A percentile compares a stretch with the other conserved stretches of the same genome.
Evolutionary conservation across 805 yeast species (phyloP).

Genomic region (Clavispora phyllophila): DNA sequence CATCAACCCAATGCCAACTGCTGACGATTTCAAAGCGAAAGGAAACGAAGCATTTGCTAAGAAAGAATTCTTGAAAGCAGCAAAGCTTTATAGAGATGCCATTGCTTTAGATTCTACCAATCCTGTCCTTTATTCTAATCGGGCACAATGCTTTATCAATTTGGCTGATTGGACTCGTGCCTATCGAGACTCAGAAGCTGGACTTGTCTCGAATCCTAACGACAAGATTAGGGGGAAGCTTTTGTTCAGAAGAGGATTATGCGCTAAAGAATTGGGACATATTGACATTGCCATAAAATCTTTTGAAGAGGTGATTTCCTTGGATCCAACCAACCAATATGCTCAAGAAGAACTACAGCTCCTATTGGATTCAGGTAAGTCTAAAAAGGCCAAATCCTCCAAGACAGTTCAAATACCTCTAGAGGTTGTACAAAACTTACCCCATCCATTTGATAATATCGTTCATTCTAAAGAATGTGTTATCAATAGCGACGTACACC

Average conservation of each 20-base stretch:
- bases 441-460: constrained; percentile 18
- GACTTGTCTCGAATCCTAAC: constrained; percentile 32
- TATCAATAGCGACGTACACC: not conserved
- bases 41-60: constrained; percentile 53
- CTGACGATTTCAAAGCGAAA: constrained; percentile 29
- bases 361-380: not conserved
- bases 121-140: constrained; percentile 59
- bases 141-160: constrained; percentile 62
- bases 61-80: constrained; percentile 46
- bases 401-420: constrained; percentile 24
- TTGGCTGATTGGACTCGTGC: constrained; percentile 46
- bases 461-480: not conserved
- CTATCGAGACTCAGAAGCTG: constrained; percentile 44
- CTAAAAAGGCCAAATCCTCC: constrained; percentile 10
- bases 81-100: constrained; percentile 52
- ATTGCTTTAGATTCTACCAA: constrained; percentile 43
- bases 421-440: constrained; percentile 40
- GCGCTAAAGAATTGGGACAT: constrained; percentile 26
- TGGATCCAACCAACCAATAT: constrained; percentile 38
- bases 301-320: constrained; percentile 31
- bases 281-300: constrained; percentile 20
- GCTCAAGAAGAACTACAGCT: constrained; percentile 33
- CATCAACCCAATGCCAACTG: constrained; percentile 10
- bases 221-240: constrained; percentile 41
- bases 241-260: constrained; percentile 46